Evolutionary conservation across 345 rosid species (phyloP).

Genomic region (Gossypium rotundifolium): DNA sequence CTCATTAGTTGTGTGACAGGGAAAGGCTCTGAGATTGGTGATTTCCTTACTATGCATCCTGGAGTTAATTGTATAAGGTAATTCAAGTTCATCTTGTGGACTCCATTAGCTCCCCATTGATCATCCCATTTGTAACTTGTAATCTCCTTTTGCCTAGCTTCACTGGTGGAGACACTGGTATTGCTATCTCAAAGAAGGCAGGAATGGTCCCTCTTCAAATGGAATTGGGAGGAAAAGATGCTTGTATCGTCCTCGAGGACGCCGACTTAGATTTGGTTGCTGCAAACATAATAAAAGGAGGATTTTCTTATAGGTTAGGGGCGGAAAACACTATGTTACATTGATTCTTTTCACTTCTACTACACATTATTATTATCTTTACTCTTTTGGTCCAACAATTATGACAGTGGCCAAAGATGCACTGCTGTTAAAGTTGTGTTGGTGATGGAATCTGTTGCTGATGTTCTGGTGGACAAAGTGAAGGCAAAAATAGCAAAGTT

Average conservation of each 20-base stretch:
- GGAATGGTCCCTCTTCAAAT: slow-evolving; percentile 98
- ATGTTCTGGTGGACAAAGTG: slow-evolving; percentile 68
- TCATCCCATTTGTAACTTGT: background rate
- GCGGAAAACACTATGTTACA: background rate
- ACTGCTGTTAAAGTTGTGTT: slow-evolving; percentile 91
- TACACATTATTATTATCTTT: background rate
- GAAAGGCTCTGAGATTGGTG: slow-evolving; percentile 97
- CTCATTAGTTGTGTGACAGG: slow-evolving; percentile 89
- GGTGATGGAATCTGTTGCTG: slow-evolving; percentile 88
- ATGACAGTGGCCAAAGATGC: slow-evolving; percentile 85
- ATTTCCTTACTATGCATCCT: slow-evolving; percentile 97
- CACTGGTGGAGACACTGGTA: slow-evolving; percentile 96
- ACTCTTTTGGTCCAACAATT: slow-evolving; percentile 3
- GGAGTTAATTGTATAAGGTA: slow-evolving; percentile 95
- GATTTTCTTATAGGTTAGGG: slow-evolving; percentile 81
- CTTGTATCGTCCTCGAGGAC: slow-evolving; percentile 94
- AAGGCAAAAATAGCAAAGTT: slow-evolving; percentile 76
- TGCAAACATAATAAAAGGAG: slow-evolving; percentile 88
- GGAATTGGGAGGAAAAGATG: slow-evolving; percentile 99
- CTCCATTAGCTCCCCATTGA: background rate
- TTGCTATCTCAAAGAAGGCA: slow-evolving; percentile 86
- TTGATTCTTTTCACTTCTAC: background rate
- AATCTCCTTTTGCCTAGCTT: slow-evolving; percentile 40
- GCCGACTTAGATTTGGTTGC: slow-evolving; percentile 95
- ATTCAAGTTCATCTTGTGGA: background rate